Evolutionary conservation across 768 basidiomycete genomes (phyloP).

Genomic region (Lanmaoa rubissima): DNA sequence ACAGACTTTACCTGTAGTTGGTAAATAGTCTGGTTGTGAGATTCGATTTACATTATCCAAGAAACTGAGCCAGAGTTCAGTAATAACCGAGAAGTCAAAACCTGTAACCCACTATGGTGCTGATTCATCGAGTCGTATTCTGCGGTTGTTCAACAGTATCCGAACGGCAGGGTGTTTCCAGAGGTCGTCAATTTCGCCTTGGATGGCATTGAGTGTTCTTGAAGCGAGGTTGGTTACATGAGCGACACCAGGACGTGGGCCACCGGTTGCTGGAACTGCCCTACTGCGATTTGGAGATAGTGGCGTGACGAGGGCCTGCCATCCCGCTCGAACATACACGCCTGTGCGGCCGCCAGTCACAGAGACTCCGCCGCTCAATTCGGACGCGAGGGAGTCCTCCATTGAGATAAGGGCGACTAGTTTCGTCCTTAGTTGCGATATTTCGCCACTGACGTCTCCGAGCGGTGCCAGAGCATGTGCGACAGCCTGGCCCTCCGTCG

Average conservation of each 20-base stretch:
- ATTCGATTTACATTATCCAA: slow-evolving; percentile 64
- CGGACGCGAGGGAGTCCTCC: slow-evolving; percentile 65
- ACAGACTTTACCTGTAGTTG: slow-evolving; percentile 54
- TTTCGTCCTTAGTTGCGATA: slow-evolving; percentile 51
- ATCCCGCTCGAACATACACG: slow-evolving; percentile 68
- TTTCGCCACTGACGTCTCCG: slow-evolving; percentile 41
- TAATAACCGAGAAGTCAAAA: not conserved
- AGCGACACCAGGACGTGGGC: slow-evolving; percentile 29
- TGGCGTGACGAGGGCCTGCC: slow-evolving; percentile 59
- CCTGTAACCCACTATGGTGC: slow-evolving; percentile 60
- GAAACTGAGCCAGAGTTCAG: slow-evolving; percentile 48
- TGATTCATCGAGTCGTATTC: slow-evolving; percentile 71
- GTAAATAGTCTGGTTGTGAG: slow-evolving; percentile 65
- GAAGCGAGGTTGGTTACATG: slow-evolving; percentile 54
- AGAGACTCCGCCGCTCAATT: slow-evolving; percentile 63
- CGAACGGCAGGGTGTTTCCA: slow-evolving; percentile 72
- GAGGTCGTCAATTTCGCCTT: slow-evolving; percentile 55
- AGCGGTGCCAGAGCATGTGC: slow-evolving; percentile 32
- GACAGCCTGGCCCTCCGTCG: slow-evolving; percentile 32
- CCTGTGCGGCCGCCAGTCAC: slow-evolving; percentile 59
- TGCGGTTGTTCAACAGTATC: slow-evolving; percentile 52
- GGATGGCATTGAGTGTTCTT: slow-evolving; percentile 47
- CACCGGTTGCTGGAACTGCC: slow-evolving; percentile 37
- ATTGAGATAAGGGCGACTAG: slow-evolving; percentile 64
- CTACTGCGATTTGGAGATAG: slow-evolving; percentile 41